Conservation (phyloP, 345 rosid species). For the Eucalyptus brandiana region DNA sequence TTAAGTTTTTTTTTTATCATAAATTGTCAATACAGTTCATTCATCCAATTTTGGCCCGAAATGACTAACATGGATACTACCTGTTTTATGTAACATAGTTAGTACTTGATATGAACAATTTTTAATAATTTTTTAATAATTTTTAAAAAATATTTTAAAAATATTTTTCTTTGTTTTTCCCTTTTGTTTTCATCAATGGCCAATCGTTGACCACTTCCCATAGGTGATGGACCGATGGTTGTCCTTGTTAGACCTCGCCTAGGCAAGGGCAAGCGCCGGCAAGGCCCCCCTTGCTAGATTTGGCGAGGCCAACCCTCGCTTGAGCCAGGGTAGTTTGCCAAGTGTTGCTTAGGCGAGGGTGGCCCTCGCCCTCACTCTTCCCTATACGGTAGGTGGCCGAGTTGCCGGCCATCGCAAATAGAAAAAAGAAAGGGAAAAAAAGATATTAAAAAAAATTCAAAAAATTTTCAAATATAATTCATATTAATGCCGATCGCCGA, state of each 20-base stretch:
- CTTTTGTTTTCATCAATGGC: background rate
- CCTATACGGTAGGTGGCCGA: background rate
- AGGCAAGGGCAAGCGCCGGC: background rate
- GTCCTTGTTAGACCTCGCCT: background rate
- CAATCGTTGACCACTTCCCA: background rate
- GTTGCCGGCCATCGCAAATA: background rate
- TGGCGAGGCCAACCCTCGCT: background rate
- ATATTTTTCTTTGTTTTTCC: background rate
- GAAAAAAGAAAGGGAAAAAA: too few relatives aligned
- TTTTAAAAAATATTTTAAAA: too few relatives aligned
- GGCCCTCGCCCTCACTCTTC: background rate
- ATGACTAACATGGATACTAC: too few relatives aligned
- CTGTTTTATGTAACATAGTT: accelerated
- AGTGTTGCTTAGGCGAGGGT: background rate
- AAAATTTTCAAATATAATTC: too few relatives aligned
- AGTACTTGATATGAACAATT: accelerated
- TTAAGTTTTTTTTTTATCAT: too few relatives aligned
- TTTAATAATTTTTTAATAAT: too few relatives aligned
- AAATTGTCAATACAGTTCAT: too few relatives aligned
- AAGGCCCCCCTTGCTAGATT: background rate
- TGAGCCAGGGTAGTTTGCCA: accelerated
- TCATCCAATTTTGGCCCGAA: accelerated
- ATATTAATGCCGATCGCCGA: accelerated
- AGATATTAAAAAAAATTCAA: too few relatives aligned
- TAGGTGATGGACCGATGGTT: background rate